A percentile compares a stretch with the other conserved stretches of the same genome.
These are phyloP conservation scores for Albophoma yamanashiensis DNA, from an alignment of 2,329 filamentous ascomycete species.

Conservation along the genomic window DNA sequence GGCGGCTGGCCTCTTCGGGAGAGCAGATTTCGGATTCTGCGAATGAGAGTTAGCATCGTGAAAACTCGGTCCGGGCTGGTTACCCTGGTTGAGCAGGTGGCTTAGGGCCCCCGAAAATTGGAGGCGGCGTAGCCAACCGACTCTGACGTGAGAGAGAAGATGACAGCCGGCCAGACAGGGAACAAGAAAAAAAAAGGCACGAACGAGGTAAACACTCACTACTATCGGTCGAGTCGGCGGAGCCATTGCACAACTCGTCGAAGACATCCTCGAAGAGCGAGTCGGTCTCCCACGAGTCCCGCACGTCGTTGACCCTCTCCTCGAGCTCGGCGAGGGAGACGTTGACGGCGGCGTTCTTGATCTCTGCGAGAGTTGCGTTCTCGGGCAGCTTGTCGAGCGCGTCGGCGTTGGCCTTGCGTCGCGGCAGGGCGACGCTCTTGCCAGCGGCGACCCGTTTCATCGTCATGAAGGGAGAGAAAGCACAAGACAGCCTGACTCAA, in stretches of 20 bases:
- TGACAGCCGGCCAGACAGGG: neutral
- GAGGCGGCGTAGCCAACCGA: conserved; percentile 3
- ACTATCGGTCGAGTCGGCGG: conserved; percentile 32
- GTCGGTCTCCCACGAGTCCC: conserved; percentile 51
- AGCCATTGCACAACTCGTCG: conserved; percentile 44
- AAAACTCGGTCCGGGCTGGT: neutral
- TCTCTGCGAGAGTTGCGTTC: conserved; percentile 22
- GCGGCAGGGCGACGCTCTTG: conserved; percentile 20
- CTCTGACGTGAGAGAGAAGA: neutral
- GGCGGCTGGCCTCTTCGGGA: conserved; percentile 56
- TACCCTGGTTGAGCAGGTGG: neutral
- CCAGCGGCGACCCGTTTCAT: conserved; percentile 11
- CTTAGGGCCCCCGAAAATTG: neutral
- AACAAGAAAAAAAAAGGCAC: too few relatives aligned
- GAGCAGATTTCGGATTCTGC: conserved; percentile 45
- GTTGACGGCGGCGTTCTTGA: conserved; percentile 23
- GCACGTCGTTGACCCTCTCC: conserved; percentile 38
- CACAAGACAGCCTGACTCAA: neutral
- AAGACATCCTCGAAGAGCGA: conserved; percentile 54
- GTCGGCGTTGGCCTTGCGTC: conserved; percentile 22
- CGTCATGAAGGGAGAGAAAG: neutral
- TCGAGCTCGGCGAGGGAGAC: conserved; percentile 34
- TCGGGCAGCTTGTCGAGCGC: conserved; percentile 23
- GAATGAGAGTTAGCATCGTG: neutral
- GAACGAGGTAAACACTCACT: conserved; percentile 23